Base-by-base conservation (phyloP, 345 rosid species). In the Ricinus communis region DNA sequence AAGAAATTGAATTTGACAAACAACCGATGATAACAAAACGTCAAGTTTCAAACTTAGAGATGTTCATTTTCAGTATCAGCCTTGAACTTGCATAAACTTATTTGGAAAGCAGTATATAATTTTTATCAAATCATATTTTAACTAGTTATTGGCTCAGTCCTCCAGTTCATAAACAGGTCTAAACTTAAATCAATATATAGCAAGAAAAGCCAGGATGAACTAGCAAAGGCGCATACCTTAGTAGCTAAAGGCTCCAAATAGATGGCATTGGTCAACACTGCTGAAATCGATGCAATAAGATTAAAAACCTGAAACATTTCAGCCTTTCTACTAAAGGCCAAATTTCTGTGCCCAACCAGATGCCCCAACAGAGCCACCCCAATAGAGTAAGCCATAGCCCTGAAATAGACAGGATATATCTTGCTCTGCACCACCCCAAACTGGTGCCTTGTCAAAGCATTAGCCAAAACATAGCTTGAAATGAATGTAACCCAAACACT, bases 381-480 rank as follows among this genome's bases (percentile, higher is more conserved):
- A 25, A 87, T 70, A 38, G 85, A 82, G 19, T 41, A 71, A 31
- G 77, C 81, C 81, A 82, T 76, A 1, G 85, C 82, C 58, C 78
- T 82, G 66, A 90, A 91, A 77, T 90, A 90, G 47, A 84, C 81
- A 11, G 96, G 95, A 69, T 88, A 88, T 41, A 90, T 77, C 84
- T 88, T 94, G 82, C 98, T 90, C 83, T 90, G 98, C 43, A 86
- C 86, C 64, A 86, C 61, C 2, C 87, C 95, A 38, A 91, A 90
- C 80, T 88, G 95, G 46, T 84, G 89, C 72, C 88, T 84, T 2
- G 95, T 87, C 71, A 91, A 46, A 41, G 77, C 74, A 19, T 74
- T 57, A 0, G 87, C 84, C 40, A 94, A 54, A 25, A 88, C 83
- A 64, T 87, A 76, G 79, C 91, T 87, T 1, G 95, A 90, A 13